Evolutionary conservation across 495 filamentous ascomycete species (phyloP).

Genomic region (Letharia lupina): DNA sequence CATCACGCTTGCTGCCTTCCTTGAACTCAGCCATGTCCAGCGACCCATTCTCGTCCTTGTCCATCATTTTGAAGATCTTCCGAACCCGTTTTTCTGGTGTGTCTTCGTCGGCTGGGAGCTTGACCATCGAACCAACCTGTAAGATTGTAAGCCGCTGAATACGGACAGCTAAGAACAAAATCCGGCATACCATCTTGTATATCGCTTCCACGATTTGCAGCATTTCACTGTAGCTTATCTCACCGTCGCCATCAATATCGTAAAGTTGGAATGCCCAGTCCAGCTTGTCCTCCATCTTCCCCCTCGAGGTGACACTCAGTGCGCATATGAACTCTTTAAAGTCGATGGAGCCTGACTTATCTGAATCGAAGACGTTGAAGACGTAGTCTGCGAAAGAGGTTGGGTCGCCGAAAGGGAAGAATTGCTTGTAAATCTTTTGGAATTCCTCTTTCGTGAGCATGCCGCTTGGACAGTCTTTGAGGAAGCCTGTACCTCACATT

Average conservation of each 20-base stretch:
- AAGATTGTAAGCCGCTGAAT: background rate
- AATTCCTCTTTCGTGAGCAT: slow-evolving; percentile 97
- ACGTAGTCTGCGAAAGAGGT: slow-evolving; percentile 97
- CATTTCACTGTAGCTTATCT: slow-evolving; percentile 99
- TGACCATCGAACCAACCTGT: slow-evolving; percentile 97
- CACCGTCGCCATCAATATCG: slow-evolving; percentile 97
- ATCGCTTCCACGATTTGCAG: slow-evolving; percentile 96
- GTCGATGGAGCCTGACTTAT: slow-evolving; percentile 94
- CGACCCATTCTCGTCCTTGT: slow-evolving; percentile 96
- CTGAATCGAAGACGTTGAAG: slow-evolving; percentile 97
- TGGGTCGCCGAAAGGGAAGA: slow-evolving; percentile 97
- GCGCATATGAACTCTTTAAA: slow-evolving; percentile 99
- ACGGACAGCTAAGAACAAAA: background rate
- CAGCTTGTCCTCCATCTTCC: slow-evolving; percentile 98
- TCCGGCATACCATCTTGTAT: slow-evolving; percentile 84
- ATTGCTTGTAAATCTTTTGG: slow-evolving; percentile 98
- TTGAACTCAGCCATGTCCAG: slow-evolving; percentile 96
- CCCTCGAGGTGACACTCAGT: slow-evolving; percentile 88
- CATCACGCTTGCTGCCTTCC: slow-evolving; percentile 95
- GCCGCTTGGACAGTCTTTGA: slow-evolving; percentile 95
- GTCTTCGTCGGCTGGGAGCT: slow-evolving; percentile 95
- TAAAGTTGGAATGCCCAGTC: slow-evolving; percentile 99
- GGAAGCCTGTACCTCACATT: slow-evolving; percentile 57
- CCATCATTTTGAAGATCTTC: slow-evolving; percentile 99
- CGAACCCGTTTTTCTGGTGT: slow-evolving; percentile 95